Evolutionary conservation across 495 filamentous ascomycete species (phyloP), one percentile per base, ranked within the genome.

Genomic region (Trypethelium eluteriae): DNA sequence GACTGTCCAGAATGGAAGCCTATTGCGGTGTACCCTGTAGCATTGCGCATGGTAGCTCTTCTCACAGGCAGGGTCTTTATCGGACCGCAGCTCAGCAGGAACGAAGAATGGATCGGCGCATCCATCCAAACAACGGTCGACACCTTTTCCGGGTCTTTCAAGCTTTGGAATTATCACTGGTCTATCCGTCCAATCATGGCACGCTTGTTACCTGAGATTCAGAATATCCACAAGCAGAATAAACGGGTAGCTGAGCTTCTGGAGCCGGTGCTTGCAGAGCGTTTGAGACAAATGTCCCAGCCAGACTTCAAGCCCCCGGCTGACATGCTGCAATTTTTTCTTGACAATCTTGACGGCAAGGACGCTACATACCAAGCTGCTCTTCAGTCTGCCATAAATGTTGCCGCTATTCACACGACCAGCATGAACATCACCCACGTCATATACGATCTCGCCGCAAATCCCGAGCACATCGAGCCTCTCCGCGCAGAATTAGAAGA

Each of bases 401-500:
- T 63, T 14, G 62, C 38, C 39, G 32, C 62, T 12, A 63, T 63
- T 39, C 62, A 63, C 12, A 63, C 62, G 12, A 63, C 62, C n/a
- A 63, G 18, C 38, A 63, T 39, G 16, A 14, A 16, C 25, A 12
- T 39, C 16, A 39, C 62, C 16, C 16, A 63, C 25, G 35, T 39
- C 2, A 36, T 74, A 6, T 83, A 75, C 65, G 82, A 86, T 67
- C 72, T 86, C 3, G 80, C 79, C 1, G 76, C 78, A 7, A 70
- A 79, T 41, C 80, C 80, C 0, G 74, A 82, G 50, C 78, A 79
- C 67, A 69, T 82, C 11, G 65, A 77, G 2, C 74, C 74, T 11
- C 74, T 88, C 1, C 77, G 83, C 3, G 77, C 81, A 39, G 86
- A 89, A 69, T 76, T 86, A 38, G 66, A 70, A 1, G 70, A 73